phyloP scores from a whole-genome alignment of 106 monocot genomes.

The Dioscorea dumetorum region DNA sequence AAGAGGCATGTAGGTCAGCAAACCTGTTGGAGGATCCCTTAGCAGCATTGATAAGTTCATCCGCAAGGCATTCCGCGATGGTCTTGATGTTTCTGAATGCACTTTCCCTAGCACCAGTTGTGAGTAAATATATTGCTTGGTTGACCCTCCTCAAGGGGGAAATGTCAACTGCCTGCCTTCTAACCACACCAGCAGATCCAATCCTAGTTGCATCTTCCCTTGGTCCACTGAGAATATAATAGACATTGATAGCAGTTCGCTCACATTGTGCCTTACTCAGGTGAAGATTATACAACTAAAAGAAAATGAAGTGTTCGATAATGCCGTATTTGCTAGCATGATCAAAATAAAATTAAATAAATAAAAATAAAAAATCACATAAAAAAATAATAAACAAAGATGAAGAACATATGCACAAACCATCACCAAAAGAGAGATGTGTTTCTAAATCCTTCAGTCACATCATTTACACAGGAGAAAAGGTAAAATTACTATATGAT shows the following conservation, averaged over 20 bases:
- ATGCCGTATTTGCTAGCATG: not conserved
- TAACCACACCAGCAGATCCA: conserved; percentile 54
- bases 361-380: not conserved
- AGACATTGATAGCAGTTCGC: not conserved
- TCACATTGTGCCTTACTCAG: too few relatives aligned
- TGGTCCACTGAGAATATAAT: conserved; percentile 30
- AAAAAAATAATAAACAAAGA: not conserved
- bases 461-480: too few relatives aligned
- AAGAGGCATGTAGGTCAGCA: not conserved
- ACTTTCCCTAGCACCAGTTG: conserved; percentile 56
- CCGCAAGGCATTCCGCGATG: conserved; percentile 61
- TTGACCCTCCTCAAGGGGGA: conserved; percentile 59
- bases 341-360: not conserved
- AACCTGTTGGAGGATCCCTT: conserved; percentile 65
- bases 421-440: not conserved
- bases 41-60: conserved; percentile 59
- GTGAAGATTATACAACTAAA: too few relatives aligned
- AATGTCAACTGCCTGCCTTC: conserved; percentile 58
- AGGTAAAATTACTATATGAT: too few relatives aligned
- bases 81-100: conserved; percentile 68
- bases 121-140: conserved; percentile 53
- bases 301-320: not conserved
- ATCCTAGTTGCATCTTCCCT: conserved; percentile 54
- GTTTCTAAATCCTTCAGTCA: too few relatives aligned
- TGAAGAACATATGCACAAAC: not conserved